Evolutionary conservation across 352 stramenopile species (phyloP), one percentile per base, ranked within the genome.

Genomic region (Globisporangium abappressorium): DNA sequence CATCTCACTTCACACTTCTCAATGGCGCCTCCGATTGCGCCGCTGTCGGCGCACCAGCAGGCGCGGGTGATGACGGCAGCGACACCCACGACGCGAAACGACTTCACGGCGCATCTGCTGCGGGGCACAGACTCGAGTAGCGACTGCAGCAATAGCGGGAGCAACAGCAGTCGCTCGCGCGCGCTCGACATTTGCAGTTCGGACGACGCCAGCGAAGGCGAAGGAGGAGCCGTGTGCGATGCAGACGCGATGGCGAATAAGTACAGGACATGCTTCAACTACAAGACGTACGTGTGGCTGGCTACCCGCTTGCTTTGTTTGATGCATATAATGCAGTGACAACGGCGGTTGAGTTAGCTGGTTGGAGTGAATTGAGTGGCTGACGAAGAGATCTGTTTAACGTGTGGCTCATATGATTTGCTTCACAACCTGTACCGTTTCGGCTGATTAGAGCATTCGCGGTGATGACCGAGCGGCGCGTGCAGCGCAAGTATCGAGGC

Each of bases 401-500:
- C 3, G 2, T 46, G 38, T 34, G 24, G 11, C 41, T 38, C n/a
- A 6, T n/a, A 34, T 34, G 53, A 26, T 57, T 28, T 38, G 3
- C 0, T 57, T 33, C 6, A 22, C 47, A 28, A 30, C 5, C 24
- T 26, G 24, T 62, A 36, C 14, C 34, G 30, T 18, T 36, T 5
- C 28, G 30, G 8, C 9, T 46, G 57, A 51, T 14, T n/a, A 69
- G 64, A 11, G 55, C 80, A 30, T 87, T 89, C 57, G 77, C 72
- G 20, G 59, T 87, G 46, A 90, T 90, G 79, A 85, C 77, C 11
- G 79, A 82, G 41, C 76, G 81, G 8, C 71, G 81, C 33, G 69
- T 88, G 18, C 78, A 87, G 62, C 80, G 81, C 15, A 71, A 76
- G 18, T 90, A 87, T 61, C 71, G 69, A 68, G 81, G 81, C 51